Evolutionary conservation across 2,329 filamentous ascomycete genomes (phyloP), one percentile per base, ranked within the genome.

Genomic region (Diaporthe helianthi): DNA sequence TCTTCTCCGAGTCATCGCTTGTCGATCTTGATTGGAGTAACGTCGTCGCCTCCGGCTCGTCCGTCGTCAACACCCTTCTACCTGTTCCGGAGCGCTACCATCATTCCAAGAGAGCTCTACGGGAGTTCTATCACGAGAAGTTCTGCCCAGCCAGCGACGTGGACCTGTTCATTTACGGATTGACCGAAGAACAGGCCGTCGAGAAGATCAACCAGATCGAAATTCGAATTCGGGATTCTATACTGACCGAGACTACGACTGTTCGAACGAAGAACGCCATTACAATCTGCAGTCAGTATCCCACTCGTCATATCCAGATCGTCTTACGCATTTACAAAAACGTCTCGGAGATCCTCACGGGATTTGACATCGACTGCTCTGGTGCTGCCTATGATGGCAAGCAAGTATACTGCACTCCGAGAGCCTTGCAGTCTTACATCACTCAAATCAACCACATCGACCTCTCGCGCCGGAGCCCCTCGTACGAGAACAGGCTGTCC

Each of bases 151-250:
- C 93, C 1, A 95, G 92, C 4, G 93, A 97, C 78, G 92, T 97
- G 12, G 93, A 97, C 77, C 84, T 97, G 2, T 97, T 97, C 77
- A 80, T 97, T 36, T 95, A 96, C 75, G 93, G 90, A 0, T 83
- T 97, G 71, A 90, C 85, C 10, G 92, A 96, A 74, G 88, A 93
- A 58, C 83, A 94, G 76, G 93, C 92, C 0, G 83, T 94, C 22
- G 89, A 93, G 75, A 96, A 97, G 83, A 96, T 97, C 79, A 91
- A 91, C 76, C 84, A 93, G 73, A 95, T 97, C 70, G 93, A 97
- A 78, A 81, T 84, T 26, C 85, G 84, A n/a, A 86, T 97, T 73
- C 89, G 88, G 53, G 91, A 96, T 79, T 89, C 91, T 4, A 90
- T 97, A 65, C 83, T 97, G 26, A 87, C 90, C n/a, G 93, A 97